Base-by-base conservation (phyloP, 1,284 basidiomycete species). In the Ceratobasidium sp. region DNA sequence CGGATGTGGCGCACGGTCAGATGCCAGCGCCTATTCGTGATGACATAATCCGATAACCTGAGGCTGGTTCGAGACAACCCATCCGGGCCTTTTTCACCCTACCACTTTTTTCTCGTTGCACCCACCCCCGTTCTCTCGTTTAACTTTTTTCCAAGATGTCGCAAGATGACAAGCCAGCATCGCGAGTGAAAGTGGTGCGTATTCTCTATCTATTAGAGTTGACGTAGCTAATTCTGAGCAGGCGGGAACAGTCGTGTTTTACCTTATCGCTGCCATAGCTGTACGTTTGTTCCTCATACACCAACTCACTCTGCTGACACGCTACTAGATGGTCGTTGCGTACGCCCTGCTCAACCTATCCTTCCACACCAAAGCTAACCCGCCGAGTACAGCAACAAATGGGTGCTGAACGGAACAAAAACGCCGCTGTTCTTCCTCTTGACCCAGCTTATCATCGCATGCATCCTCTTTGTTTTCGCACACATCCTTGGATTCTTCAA, bases 391-490 rank as follows among this genome's bases (percentile, higher is more conserved):
- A 92, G 90, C 30, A 92, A 92, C 78, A 92, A 92, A 89, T 91
- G 89, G 89, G 90, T 91, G 12, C 81, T 92, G 14, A 87, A 88
- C 78, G 80, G 80, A 14, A 92, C 91, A 6, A 79, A 83, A 18
- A 85, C 87, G 2, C 93, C 93, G 0, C 83, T 95, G 1, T 95
- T 94, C 82, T 94, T 95, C 84, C 84, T 95, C 16, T 88, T 90
- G 80, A 82, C 85, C 3, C 93, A 95, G 78, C 85, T 94, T n/a
- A 74, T 87, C 71, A 92, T 95, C 60, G 93, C 93, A 14, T 88
- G 92, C 52, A 28, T 89, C 3, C 85, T 94, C n/a, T 92, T 94
- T 81, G 80, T 89, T 23, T 75, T 83, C 12, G 88, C 87, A 10
- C 88, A 92, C 76, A 77, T 85, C 21, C 75, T 88, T 53, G 87